Conservation (phyloP, 1,284 basidiomycete species). For the Sporisorium exsertum region DNA sequence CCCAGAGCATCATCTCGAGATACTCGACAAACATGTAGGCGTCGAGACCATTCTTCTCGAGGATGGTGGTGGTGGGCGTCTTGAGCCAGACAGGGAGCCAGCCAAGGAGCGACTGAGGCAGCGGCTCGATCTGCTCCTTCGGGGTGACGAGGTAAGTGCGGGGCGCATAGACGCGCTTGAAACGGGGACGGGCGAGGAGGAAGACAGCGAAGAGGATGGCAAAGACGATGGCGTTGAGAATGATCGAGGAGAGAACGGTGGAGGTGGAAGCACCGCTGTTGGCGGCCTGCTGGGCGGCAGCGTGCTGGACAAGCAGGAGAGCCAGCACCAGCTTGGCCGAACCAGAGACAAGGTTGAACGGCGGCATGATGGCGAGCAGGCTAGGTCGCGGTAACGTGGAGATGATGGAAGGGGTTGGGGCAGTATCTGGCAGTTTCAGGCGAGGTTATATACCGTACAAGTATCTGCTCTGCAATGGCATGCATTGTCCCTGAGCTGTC, state of each 20-base stretch:
- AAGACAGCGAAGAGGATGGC: slow-evolving; percentile 67
- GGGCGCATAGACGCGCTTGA: slow-evolving; percentile 70
- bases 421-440: too few species aligned
- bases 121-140: slow-evolving; percentile 66
- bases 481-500: neutral
- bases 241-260: slow-evolving; percentile 66
- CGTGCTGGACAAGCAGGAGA: slow-evolving; percentile 35
- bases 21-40: slow-evolving; percentile 94
- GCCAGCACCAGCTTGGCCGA: slow-evolving; percentile 33
- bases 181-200: slow-evolving; percentile 68
- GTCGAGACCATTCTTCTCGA: slow-evolving; percentile 82
- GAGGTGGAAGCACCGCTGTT: slow-evolving; percentile 53
- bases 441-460: neutral
- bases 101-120: slow-evolving; percentile 67
- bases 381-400: slow-evolving; percentile 10
- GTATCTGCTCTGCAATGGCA: neutral
- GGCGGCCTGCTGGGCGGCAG: slow-evolving; percentile 26
- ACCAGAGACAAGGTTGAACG: slow-evolving; percentile 43
- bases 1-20: slow-evolving; percentile 80
- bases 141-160: slow-evolving; percentile 67
- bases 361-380: slow-evolving; percentile 29
- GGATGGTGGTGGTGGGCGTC: slow-evolving; percentile 63
- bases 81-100: slow-evolving; percentile 70
- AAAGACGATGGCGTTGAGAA: slow-evolving; percentile 65
- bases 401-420: too few species aligned